Evolutionary conservation across 352 stramenopile species (phyloP).

Genomic region (Globisporangium nodosum): DNA sequence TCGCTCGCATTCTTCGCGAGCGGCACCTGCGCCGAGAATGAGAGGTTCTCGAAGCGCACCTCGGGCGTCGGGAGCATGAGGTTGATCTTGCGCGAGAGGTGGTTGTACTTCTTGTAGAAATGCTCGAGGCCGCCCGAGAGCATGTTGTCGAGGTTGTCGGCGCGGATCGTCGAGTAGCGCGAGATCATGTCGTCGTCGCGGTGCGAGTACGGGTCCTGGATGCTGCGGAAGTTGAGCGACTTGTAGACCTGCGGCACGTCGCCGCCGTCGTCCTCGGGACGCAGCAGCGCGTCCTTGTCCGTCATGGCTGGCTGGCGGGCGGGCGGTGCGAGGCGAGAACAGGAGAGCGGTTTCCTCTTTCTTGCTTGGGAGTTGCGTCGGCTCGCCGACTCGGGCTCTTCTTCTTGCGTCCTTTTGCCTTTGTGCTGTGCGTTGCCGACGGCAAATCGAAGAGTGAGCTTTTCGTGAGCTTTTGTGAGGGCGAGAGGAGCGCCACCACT

Average conservation of each 20-base stretch:
- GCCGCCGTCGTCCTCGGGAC: slow-evolving; percentile 28
- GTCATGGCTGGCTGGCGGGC: slow-evolving; percentile 14
- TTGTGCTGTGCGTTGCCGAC: no score
- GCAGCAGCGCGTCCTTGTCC: slow-evolving; percentile 26
- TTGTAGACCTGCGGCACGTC: slow-evolving; percentile 58
- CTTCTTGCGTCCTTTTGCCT: no score
- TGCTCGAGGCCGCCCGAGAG: slow-evolving; percentile 59
- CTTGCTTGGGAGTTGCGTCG: no score
- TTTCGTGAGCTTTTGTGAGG: no score
- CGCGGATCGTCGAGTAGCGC: slow-evolving; percentile 52
- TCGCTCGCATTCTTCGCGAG: slow-evolving; percentile 24
- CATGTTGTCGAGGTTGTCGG: slow-evolving; percentile 66
- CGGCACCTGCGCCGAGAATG: slow-evolving; percentile 55
- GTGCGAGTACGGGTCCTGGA: slow-evolving; percentile 70
- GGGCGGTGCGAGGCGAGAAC: no score
- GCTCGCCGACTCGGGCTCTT: no score
- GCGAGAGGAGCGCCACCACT: no score
- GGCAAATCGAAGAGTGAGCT: no score
- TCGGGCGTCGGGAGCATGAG: slow-evolving; percentile 49
- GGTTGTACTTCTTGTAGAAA: slow-evolving; percentile 64
- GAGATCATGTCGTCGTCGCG: slow-evolving; percentile 37
- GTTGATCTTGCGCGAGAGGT: slow-evolving; percentile 42
- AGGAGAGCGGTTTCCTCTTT: no score
- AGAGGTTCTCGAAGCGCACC: slow-evolving; percentile 75
- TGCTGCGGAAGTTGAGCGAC: slow-evolving; percentile 66